These are phyloP conservation scores for Schwanniomyces pseudopolymorphus DNA, from an alignment of 805 yeast genomes.

Conservation along the genomic window DNA sequence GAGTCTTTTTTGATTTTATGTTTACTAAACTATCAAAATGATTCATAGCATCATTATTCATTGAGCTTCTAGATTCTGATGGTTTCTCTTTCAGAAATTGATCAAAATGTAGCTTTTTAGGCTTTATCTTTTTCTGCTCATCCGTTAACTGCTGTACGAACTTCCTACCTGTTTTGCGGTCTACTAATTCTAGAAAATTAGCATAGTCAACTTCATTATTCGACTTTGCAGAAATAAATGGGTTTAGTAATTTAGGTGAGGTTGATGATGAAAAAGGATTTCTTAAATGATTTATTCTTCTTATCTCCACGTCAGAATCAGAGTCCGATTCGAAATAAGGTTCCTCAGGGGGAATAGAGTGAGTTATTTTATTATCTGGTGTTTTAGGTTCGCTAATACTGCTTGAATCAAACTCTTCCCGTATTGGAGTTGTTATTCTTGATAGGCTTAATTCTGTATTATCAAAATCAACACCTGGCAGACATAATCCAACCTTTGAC, in stretches of 20 bases:
- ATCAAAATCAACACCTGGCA: background rate
- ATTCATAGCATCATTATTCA: background rate
- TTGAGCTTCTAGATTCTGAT: background rate
- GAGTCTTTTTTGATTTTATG: slow-evolving; percentile 4
- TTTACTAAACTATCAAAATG: background rate
- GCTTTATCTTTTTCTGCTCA: slow-evolving; percentile 33
- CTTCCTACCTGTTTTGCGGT: slow-evolving; percentile 43
- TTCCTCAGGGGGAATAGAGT: background rate
- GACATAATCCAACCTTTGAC: background rate
- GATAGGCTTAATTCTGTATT: background rate
- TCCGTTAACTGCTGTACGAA: slow-evolving; percentile 26
- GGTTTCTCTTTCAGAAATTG: slow-evolving; percentile 4
- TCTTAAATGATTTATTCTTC: slow-evolving; percentile 6
- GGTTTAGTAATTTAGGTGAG: background rate
- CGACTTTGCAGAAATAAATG: slow-evolving; percentile 1
- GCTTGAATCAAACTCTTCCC: slow-evolving; percentile 3
- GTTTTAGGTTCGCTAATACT: slow-evolving; percentile 23
- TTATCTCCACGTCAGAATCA: slow-evolving; percentile 12
- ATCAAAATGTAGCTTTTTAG: slow-evolving; percentile 33
- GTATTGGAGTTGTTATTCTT: background rate
- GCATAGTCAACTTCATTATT: slow-evolving; percentile 23
- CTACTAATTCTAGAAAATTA: slow-evolving; percentile 38
- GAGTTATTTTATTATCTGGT: slow-evolving; percentile 29
- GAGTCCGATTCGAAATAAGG: slow-evolving; percentile 8
- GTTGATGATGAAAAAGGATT: slow-evolving; percentile 26